Evolutionary conservation across 768 basidiomycete species (phyloP).

Genomic region (Gelatoporia subvermispora): DNA sequence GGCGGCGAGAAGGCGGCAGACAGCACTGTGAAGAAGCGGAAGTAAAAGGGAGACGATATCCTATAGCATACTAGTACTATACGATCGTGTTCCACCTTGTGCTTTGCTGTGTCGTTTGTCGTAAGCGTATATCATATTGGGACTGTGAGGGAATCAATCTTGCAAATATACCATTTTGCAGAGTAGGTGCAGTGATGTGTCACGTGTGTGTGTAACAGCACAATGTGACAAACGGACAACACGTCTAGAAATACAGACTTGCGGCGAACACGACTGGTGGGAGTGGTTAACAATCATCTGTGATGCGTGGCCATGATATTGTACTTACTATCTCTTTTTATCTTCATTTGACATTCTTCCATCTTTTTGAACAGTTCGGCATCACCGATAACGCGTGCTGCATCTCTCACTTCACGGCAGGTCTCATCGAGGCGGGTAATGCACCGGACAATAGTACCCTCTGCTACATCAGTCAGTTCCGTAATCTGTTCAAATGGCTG

Average conservation of each 20-base stretch:
- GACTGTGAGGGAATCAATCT: conserved; percentile 13
- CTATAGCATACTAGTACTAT: conserved; percentile 9
- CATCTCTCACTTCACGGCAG: conserved; percentile 94
- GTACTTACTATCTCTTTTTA: conserved; percentile 91
- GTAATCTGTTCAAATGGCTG: conserved; percentile 97
- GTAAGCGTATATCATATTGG: conserved; percentile 17
- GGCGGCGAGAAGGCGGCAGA: conserved; percentile 74
- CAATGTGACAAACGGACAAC: not conserved
- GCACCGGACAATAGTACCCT: conserved; percentile 94
- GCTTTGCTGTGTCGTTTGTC: conserved; percentile 13
- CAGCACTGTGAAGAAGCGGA: conserved; percentile 68
- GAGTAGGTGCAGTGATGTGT: not conserved
- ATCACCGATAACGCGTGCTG: conserved; percentile 95
- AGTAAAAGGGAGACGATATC: conserved; percentile 32
- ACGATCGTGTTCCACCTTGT: conserved; percentile 6
- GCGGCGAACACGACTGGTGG: conserved; percentile 77
- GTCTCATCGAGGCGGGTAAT: conserved; percentile 97
- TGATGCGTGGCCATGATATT: not conserved
- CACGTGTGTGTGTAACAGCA: not conserved
- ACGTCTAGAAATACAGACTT: conserved; percentile 74
- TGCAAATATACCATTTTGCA: not conserved
- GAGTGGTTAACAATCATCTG: not conserved
- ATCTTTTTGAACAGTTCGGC: conserved; percentile 95
- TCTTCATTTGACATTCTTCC: conserved; percentile 91
- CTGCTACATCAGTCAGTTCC: conserved; percentile 85